Evolutionary conservation across 176 grass and related monocot genomes (phyloP).

Genomic region (Cocos nucifera): DNA sequence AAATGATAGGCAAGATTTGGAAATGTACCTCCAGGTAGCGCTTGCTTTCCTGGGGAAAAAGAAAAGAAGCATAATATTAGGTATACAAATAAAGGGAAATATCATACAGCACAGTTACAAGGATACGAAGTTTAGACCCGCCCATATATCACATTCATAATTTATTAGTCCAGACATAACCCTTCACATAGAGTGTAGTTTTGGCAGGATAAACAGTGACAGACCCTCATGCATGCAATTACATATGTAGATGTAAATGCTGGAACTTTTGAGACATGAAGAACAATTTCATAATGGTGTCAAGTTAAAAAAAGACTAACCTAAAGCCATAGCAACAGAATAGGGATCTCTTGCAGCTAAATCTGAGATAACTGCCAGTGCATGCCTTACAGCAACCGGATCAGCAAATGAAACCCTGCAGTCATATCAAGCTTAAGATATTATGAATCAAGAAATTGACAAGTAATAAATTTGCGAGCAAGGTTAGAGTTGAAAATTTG

Average conservation of each 20-base stretch:
- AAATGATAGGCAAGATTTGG: conserved; percentile 17
- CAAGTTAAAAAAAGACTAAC: conserved; percentile 43
- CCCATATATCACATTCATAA: too few species aligned
- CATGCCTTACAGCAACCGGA: conserved; percentile 86
- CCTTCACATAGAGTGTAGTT: too few species aligned
- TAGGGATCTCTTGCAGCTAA: conserved; percentile 95
- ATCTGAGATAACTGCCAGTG: conserved; percentile 85
- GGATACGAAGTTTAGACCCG: too few species aligned
- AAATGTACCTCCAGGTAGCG: conserved; percentile 64
- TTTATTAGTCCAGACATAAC: too few species aligned
- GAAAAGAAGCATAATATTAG: conserved; percentile 15
- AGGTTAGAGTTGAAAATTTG: too few species aligned
- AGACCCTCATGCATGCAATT: conserved; percentile 1
- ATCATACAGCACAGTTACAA: too few species aligned
- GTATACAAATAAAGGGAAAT: too few species aligned
- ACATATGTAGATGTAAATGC: not conserved
- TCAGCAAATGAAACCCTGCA: conserved; percentile 94
- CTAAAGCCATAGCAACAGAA: conserved; percentile 91
- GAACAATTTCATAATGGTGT: not conserved
- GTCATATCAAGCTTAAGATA: conserved; percentile 14
- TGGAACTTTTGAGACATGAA: too few species aligned
- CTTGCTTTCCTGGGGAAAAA: conserved; percentile 73
- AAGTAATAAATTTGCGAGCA: too few species aligned
- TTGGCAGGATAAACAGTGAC: too few species aligned
- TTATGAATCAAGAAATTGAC: not conserved